Evolutionary conservation across 2,329 filamentous ascomycete genomes (phyloP).

Genomic region (Spiromastix sp.): DNA sequence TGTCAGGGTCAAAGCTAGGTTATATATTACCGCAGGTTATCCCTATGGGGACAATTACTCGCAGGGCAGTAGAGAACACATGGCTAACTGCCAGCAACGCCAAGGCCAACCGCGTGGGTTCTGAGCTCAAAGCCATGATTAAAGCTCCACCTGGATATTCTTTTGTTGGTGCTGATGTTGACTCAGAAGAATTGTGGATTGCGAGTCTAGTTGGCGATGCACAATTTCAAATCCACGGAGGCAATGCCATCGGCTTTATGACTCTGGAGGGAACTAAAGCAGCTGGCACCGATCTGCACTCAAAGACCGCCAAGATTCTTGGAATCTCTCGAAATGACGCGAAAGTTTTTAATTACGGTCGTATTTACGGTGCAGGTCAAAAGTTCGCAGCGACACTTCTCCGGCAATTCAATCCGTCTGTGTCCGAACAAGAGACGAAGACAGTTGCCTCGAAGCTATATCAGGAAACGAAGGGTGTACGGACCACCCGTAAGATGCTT

Average conservation of each 20-base stretch:
- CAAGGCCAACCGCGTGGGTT: conserved; percentile 90
- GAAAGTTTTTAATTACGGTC: conserved; percentile 97
- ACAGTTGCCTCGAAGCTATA: conserved; percentile 73
- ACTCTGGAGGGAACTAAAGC: conserved; percentile 93
- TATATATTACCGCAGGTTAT: conserved; percentile 94
- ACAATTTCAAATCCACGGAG: conserved; percentile 88
- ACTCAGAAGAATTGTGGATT: conserved; percentile 97
- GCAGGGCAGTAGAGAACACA: conserved; percentile 90
- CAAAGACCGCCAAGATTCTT: conserved; percentile 80
- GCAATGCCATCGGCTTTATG: conserved; percentile 98
- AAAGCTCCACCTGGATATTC: conserved; percentile 80
- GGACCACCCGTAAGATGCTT: conserved; percentile 64
- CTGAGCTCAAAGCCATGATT: conserved; percentile 95
- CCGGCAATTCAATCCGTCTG: conserved; percentile 79
- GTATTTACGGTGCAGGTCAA: conserved; percentile 94
- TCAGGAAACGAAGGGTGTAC: conserved; percentile 77
- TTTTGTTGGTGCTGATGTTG: conserved; percentile 94
- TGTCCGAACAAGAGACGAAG: conserved; percentile 70
- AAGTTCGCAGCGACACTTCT: conserved; percentile 87
- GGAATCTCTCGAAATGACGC: conserved; percentile 92
- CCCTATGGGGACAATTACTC: conserved; percentile 95
- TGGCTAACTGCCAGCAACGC: conserved; percentile 98
- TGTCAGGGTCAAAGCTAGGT: conserved; percentile 44
- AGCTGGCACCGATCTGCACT: conserved; percentile 87
- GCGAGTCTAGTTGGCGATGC: conserved; percentile 90